Evolutionary conservation across 768 basidiomycete species (phyloP).

Genomic region (Russula dissimulans): DNA sequence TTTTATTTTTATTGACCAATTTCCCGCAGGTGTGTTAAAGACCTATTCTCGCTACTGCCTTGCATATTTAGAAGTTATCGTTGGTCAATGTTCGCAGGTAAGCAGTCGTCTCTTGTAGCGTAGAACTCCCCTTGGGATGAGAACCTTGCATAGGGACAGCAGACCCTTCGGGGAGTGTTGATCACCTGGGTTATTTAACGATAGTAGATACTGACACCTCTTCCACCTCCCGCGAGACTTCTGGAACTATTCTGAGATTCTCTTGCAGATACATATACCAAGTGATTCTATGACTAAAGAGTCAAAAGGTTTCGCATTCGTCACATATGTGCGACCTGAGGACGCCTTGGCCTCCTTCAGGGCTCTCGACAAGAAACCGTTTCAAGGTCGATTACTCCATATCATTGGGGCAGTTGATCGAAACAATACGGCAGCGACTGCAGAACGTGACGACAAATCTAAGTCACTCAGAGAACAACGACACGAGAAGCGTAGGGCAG

Average conservation of each 20-base stretch:
- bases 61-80: neutral
- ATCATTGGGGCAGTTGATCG: slow-evolving; percentile 78
- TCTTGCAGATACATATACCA: slow-evolving; percentile 46
- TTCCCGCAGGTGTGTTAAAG: slow-evolving; percentile 9
- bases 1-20: slow-evolving; percentile 7
- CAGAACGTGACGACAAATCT: slow-evolving; percentile 36
- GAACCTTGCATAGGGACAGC: slow-evolving; percentile 52
- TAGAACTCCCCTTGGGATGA: slow-evolving; percentile 29
- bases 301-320: slow-evolving; percentile 55
- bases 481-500: slow-evolving; percentile 52
- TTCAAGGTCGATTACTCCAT: slow-evolving; percentile 88
- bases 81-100: slow-evolving; percentile 29
- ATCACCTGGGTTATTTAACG: slow-evolving; percentile 26
- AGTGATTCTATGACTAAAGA: slow-evolving; percentile 37
- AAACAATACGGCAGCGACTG: slow-evolving; percentile 37
- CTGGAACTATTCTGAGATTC: slow-evolving; percentile 1
- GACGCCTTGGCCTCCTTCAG: slow-evolving; percentile 64
- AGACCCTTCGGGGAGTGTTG: slow-evolving; percentile 51
- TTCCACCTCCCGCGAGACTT: neutral
- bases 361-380: slow-evolving; percentile 70
- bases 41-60: neutral
- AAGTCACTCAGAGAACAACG: slow-evolving; percentile 51
- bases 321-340: slow-evolving; percentile 38
- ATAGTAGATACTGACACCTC: slow-evolving; percentile 18
- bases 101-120: slow-evolving; percentile 16